Conservation (phyloP, 2,329 filamentous ascomycete species). For the Pseudohalonectria lignicola region DNA sequence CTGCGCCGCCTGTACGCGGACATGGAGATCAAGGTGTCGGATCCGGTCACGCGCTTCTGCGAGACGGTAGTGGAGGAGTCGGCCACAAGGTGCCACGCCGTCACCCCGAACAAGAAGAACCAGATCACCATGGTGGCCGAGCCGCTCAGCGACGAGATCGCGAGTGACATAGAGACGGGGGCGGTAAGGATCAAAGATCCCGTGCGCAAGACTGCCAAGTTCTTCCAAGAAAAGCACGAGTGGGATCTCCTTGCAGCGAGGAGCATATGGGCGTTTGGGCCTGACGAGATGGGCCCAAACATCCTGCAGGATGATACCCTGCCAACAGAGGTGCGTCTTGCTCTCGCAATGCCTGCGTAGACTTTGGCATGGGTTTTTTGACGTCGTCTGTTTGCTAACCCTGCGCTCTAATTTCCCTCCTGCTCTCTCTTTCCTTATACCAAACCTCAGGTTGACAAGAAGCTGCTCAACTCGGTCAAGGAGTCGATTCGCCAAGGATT, state of each 20-base stretch:
- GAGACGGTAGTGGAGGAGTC: slow-evolving; percentile 97
- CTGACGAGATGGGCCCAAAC: slow-evolving; percentile 88
- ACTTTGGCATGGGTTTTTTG: too few species aligned
- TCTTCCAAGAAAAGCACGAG: slow-evolving; percentile 93
- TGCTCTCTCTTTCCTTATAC: background rate
- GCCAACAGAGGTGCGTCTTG: slow-evolving; percentile 65
- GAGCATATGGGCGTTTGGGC: slow-evolving; percentile 98
- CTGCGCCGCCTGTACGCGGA: slow-evolving; percentile 88
- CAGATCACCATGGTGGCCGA: slow-evolving; percentile 98
- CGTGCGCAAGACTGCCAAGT: slow-evolving; percentile 85
- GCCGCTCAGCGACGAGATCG: slow-evolving; percentile 87
- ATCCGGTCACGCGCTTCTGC: slow-evolving; percentile 94
- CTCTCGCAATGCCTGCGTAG: too few species aligned
- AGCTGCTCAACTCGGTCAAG: slow-evolving; percentile 72
- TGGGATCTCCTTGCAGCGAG: slow-evolving; percentile 91
- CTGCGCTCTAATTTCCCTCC: too few species aligned
- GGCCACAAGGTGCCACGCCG: slow-evolving; percentile 93
- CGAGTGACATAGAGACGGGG: slow-evolving; percentile 85
- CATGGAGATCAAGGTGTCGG: slow-evolving; percentile 98
- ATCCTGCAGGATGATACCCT: slow-evolving; percentile 95
- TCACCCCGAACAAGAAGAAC: slow-evolving; percentile 99
- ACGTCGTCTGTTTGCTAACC: background rate
- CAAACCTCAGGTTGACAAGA: slow-evolving; percentile 77
- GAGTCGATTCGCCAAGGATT: slow-evolving; percentile 95
- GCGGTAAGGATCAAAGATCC: slow-evolving; percentile 88